Percentiles rank a stretch among this genome's conserved stretches.
Conservation (phyloP, 2,329 filamentous ascomycete genomes). For the Cladosporium phlei region DNA sequence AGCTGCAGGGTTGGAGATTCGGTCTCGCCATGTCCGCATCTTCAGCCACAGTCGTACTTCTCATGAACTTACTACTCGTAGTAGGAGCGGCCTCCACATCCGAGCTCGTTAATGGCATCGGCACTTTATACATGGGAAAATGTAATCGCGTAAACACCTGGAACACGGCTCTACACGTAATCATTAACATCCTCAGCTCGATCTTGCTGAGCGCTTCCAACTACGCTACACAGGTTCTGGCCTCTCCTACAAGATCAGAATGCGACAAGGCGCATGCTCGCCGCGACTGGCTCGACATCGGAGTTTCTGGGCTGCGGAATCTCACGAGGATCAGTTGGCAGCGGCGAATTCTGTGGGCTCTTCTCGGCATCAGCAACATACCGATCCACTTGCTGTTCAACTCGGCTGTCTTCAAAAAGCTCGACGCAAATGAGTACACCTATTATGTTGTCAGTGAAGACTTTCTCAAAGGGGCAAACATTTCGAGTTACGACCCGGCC, state of each 20-base stretch:
- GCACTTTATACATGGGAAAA: constrained; percentile 18
- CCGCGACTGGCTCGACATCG: constrained; percentile 42
- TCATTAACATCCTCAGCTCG: constrained; percentile 47
- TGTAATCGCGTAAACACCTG: constrained; percentile 20
- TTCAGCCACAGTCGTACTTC: background rate
- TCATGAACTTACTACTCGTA: background rate
- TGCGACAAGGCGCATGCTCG: constrained; percentile 45
- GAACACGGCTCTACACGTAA: constrained; percentile 35
- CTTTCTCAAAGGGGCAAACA: background rate
- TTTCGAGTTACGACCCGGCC: too few relatives aligned
- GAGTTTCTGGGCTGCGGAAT: constrained; percentile 41
- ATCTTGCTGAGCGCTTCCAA: constrained; percentile 45
- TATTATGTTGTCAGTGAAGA: background rate
- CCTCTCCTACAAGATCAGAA: constrained; percentile 46
- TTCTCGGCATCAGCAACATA: constrained; percentile 30
- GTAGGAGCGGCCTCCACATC: background rate
- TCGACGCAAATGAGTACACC: constrained; percentile 6
- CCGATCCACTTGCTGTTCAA: constrained; percentile 37
- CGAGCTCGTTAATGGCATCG: constrained; percentile 15
- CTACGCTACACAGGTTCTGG: constrained; percentile 50
- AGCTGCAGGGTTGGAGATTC: background rate
- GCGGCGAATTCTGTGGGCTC: constrained; percentile 23
- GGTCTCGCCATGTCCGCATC: background rate
- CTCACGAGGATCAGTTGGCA: constrained; percentile 23
- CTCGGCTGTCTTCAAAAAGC: constrained; percentile 26